These are phyloP conservation scores for Samsoniella hepiali DNA, from an alignment of 2,329 filamentous ascomycete species.

Conservation along the genomic window DNA sequence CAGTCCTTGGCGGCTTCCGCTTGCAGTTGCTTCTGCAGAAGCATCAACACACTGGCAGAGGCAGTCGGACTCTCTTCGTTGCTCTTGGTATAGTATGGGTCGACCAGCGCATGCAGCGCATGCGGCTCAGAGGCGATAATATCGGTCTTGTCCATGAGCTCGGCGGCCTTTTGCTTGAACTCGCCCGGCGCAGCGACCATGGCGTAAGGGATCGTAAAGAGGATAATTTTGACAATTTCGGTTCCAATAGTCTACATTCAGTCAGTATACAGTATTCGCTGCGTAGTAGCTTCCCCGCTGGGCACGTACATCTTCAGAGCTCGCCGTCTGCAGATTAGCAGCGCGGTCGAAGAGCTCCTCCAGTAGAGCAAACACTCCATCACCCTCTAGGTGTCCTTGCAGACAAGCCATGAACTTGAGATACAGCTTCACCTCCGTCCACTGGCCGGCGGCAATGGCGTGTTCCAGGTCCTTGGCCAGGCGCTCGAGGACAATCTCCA, in stretches of 20 bases:
- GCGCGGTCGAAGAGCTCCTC: constrained; percentile 89
- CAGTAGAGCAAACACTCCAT: constrained; percentile 80
- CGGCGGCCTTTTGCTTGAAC: constrained; percentile 69
- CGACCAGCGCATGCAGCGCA: constrained; percentile 77
- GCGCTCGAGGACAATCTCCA: constrained; percentile 65
- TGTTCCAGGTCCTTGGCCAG: constrained; percentile 61
- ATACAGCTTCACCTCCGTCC: constrained; percentile 87
- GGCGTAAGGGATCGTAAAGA: constrained; percentile 88
- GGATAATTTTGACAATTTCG: constrained; percentile 94
- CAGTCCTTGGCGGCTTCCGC: constrained; percentile 71
- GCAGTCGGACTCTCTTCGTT: constrained; percentile 62
- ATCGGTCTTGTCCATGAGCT: constrained; percentile 88
- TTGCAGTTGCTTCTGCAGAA: constrained; percentile 84
- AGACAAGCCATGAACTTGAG: constrained; percentile 87
- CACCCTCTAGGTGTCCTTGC: constrained; percentile 74
- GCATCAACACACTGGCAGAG: constrained; percentile 66
- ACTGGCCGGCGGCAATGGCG: constrained; percentile 69
- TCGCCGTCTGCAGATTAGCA: constrained; percentile 89
- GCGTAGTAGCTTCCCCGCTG: neutral
- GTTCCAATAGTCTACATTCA: constrained; percentile 59
- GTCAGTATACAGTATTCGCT: neutral
- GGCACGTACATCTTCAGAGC: constrained; percentile 78
- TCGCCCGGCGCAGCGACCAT: constrained; percentile 70
- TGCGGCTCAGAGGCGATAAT: constrained; percentile 90
- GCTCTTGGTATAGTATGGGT: constrained; percentile 71